Conservation (phyloP, 768 basidiomycete species). For the Trametopsis cervina region DNA sequence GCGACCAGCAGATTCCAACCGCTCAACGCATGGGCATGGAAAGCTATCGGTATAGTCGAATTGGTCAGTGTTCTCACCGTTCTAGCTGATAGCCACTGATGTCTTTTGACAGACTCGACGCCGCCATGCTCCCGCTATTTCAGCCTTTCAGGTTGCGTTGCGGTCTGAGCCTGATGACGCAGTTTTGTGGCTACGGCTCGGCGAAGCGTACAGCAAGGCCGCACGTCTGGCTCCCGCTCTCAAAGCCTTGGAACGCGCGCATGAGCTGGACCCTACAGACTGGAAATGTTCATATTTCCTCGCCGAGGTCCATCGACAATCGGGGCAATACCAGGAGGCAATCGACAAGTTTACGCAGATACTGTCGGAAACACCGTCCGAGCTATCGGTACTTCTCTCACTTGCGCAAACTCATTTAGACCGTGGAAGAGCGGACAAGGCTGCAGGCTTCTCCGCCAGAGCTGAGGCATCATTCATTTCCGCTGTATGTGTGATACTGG, state of each 20-base stretch:
- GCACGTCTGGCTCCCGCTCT: slow-evolving; percentile 86
- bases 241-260: slow-evolving; percentile 75
- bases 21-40: slow-evolving; percentile 96
- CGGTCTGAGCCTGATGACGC: slow-evolving; percentile 73
- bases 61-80: slow-evolving; percentile 46
- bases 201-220: slow-evolving; percentile 84
- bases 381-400: slow-evolving; percentile 65
- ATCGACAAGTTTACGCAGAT: slow-evolving; percentile 58
- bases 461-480: slow-evolving; percentile 66
- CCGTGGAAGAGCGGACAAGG: slow-evolving; percentile 56
- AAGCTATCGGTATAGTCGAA: slow-evolving; percentile 88
- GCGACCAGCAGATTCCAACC: slow-evolving; percentile 51
- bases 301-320: slow-evolving; percentile 76
- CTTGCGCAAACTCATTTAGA: slow-evolving; percentile 69
- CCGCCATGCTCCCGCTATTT: slow-evolving; percentile 70
- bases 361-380: slow-evolving; percentile 47
- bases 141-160: slow-evolving; percentile 81
- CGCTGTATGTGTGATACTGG: slow-evolving; percentile 47
- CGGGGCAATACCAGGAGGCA: slow-evolving; percentile 71
- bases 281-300: slow-evolving; percentile 85
- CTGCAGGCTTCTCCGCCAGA: slow-evolving; percentile 65
- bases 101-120: slow-evolving; percentile 43
- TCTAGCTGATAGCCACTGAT: not conserved
- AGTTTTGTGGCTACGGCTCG: slow-evolving; percentile 83
- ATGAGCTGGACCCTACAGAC: slow-evolving; percentile 63